phyloP scores from a whole-genome alignment of 176 grass and related monocot species.

The Otatea glauca region DNA sequence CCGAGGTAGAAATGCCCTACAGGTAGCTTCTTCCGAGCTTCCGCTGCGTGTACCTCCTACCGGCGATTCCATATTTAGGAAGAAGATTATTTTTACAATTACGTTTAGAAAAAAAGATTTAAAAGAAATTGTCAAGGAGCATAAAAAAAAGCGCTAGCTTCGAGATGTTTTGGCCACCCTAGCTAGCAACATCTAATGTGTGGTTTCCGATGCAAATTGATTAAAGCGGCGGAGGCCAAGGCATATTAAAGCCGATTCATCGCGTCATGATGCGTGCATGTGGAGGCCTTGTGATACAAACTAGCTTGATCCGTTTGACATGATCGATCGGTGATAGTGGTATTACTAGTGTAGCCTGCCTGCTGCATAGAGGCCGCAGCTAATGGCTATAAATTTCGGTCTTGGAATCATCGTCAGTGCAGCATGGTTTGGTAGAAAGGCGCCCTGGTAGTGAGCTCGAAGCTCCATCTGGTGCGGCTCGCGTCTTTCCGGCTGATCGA shows the following conservation, averaged over 20 bases:
- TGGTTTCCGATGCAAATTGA: background rate
- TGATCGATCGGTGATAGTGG: background rate
- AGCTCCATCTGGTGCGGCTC: conserved; percentile 37
- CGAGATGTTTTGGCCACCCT: conserved; percentile 15
- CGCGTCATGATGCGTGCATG: background rate
- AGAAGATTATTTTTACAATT: too few species aligned
- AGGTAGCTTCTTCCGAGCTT: too few species aligned
- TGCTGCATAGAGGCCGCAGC: background rate
- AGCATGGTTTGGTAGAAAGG: conserved; percentile 37
- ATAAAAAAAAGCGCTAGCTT: too few species aligned
- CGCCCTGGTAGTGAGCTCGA: background rate
- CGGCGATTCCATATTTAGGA: fast-evolving
- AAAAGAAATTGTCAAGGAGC: too few species aligned
- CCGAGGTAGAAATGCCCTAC: too few species aligned
- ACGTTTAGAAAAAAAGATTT: too few species aligned
- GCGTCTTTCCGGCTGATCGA: conserved; percentile 24
- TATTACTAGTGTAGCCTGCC: background rate
- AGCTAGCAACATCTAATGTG: background rate
- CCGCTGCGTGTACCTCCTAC: too few species aligned
- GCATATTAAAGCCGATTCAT: background rate
- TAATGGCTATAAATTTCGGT: background rate
- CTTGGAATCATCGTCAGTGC: background rate
- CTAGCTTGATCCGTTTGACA: background rate
- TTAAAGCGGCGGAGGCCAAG: background rate
- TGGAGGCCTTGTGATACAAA: background rate